Conservation (phyloP, 78 protist species). For the Chrysochromulina tobinii region DNA sequence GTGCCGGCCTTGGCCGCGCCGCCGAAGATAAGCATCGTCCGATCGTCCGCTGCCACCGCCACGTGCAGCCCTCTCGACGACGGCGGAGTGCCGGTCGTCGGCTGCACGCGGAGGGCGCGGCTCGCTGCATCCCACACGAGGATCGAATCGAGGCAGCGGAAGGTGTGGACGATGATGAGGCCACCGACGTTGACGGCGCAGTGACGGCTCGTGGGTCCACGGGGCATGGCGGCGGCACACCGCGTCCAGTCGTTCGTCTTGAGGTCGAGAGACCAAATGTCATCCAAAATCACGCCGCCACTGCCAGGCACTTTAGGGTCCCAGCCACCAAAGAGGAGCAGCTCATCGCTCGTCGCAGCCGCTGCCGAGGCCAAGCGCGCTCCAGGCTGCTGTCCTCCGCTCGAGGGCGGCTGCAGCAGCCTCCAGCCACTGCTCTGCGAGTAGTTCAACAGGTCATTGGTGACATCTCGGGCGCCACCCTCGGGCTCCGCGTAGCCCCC, state of each 20-base stretch:
- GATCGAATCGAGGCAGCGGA: neutral
- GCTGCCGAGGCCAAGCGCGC: neutral
- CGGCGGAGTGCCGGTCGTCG: neutral
- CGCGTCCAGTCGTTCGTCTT: neutral
- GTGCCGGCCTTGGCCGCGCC: neutral
- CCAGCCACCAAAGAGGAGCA: constrained; percentile 20
- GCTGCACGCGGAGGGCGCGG: neutral
- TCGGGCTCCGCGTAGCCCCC: constrained; percentile 8
- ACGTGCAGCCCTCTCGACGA: neutral
- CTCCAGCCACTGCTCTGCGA: neutral
- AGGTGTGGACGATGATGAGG: neutral
- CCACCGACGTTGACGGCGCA: neutral
- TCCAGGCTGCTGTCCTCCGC: neutral
- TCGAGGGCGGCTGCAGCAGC: neutral
- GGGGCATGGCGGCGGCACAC: neutral
- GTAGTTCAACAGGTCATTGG: neutral
- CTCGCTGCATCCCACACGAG: neutral
- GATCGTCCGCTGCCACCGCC: neutral
- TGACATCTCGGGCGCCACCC: neutral
- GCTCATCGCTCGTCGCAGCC: neutral
- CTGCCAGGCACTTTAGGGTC: neutral
- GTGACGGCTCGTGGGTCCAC: neutral
- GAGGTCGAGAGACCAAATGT: neutral
- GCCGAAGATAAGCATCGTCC: neutral
- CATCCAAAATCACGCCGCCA: neutral